A percentile compares a stretch with the other conserved stretches of the same genome.
These are phyloP conservation scores for Stagonosporopsis tanaceti DNA, from an alignment of 2,329 filamentous ascomycete genomes.

Conservation along the genomic window DNA sequence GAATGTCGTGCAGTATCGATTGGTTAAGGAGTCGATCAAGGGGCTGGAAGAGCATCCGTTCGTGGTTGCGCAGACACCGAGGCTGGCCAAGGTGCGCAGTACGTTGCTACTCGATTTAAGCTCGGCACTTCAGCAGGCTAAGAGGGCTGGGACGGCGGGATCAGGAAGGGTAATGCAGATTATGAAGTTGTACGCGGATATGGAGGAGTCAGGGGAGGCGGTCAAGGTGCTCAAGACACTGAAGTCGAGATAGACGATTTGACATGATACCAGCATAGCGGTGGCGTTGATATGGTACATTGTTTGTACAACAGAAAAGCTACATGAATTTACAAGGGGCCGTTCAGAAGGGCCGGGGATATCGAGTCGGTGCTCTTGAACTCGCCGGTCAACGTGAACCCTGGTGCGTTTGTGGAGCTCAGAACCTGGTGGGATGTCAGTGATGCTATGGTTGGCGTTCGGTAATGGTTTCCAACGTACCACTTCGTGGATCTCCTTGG, in stretches of 20 bases:
- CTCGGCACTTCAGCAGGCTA: conserved; percentile 67
- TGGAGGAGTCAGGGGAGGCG: conserved; percentile 68
- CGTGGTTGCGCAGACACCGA: conserved; percentile 62
- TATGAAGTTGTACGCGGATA: conserved; percentile 66
- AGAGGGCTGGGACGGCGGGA: conserved; percentile 49
- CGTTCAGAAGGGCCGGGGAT: conserved; percentile 50
- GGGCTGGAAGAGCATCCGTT: conserved; percentile 70
- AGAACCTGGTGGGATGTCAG: conserved; percentile 67
- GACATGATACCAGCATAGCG: conserved; percentile 52
- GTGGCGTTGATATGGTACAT: conserved; percentile 55
- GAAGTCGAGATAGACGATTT: conserved; percentile 26
- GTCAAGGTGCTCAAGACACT: conserved; percentile 62
- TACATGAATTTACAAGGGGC: conserved; percentile 41
- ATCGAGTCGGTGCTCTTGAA: conserved; percentile 64
- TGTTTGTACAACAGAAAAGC: conserved; percentile 38
- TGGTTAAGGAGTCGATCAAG: conserved; percentile 61
- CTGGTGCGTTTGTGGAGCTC: conserved; percentile 86
- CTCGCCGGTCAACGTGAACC: conserved; percentile 83
- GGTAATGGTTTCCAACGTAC: conserved; percentile 51
- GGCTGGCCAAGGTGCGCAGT: conserved; percentile 66
- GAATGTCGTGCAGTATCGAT: conserved; percentile 66
- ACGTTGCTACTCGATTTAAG: conserved; percentile 72
- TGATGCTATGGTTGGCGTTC: conserved; percentile 19
- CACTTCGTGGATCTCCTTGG: conserved; percentile 77
- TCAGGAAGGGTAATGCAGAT: conserved; percentile 61